Conservation (phyloP, 202 grass and related monocot genomes). For the Alloteropsis angusta region DNA sequence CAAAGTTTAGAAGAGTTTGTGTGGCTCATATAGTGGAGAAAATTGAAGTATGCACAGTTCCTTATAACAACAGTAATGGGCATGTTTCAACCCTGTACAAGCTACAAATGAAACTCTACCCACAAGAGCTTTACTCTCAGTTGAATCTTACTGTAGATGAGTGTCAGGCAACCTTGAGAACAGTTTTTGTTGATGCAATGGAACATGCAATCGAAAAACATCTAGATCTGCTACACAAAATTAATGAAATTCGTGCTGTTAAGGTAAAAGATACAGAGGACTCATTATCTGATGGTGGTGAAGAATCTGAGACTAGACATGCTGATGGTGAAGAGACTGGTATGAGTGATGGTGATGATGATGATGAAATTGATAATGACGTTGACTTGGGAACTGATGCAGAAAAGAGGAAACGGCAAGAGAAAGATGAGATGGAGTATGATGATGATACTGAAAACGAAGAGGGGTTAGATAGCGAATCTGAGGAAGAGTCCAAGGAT, state of each 20-base stretch:
- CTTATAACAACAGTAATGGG: conserved; percentile 58
- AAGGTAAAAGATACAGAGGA: conserved; percentile 36
- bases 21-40: conserved; percentile 61
- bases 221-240: conserved; percentile 58
- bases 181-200: conserved; percentile 68
- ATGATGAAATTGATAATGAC: conserved; percentile 45
- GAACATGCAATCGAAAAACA: conserved; percentile 79
- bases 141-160: conserved; percentile 47
- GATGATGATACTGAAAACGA: conserved; percentile 42
- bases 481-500: conserved; percentile 38
- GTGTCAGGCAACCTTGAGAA: conserved; percentile 39
- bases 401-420: conserved; percentile 51
- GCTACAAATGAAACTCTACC: conserved; percentile 71
- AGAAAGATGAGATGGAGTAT: conserved; percentile 84
- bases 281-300: conserved; percentile 21
- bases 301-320: conserved; percentile 36
- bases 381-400: conserved; percentile 65
- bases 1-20: conserved; percentile 51
- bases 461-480: conserved; percentile 29
- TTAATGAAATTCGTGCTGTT: conserved; percentile 50
- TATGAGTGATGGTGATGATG: conserved; percentile 40
- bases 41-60: conserved; percentile 75
- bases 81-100: conserved; percentile 68
- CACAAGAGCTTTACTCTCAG: conserved; percentile 36
- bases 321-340: conserved; percentile 29